phyloP scores from a whole-genome alignment of 2,329 filamentous ascomycete genomes.

The Penicillium frequentans region DNA sequence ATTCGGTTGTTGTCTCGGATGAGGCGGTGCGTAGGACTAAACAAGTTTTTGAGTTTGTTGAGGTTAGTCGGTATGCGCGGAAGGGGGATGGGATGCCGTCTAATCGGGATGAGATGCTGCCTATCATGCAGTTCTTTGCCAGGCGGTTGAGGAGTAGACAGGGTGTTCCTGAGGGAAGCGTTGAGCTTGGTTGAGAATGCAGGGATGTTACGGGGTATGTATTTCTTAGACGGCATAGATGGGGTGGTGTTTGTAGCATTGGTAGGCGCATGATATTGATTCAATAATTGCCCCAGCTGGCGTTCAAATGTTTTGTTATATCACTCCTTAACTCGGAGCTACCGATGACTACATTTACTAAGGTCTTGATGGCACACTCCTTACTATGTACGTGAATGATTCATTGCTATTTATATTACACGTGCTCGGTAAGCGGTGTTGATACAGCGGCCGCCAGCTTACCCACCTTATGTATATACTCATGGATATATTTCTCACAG shows the following conservation, averaged over 20 bases:
- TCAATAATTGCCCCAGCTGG: no score
- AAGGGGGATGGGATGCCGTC: constrained; percentile 78
- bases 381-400: not conserved
- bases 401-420: not conserved
- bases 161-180: constrained; percentile 47
- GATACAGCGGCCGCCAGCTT: not conserved
- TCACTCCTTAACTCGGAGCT: no score
- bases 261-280: no score
- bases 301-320: not conserved
- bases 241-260: not conserved
- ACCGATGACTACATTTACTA: not conserved
- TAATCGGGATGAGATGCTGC: constrained; percentile 80
- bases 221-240: not conserved
- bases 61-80: constrained; percentile 68
- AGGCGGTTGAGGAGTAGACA: constrained; percentile 43
- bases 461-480: not conserved
- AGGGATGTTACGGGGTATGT: not conserved
- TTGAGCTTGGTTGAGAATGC: constrained; percentile 37
- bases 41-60: constrained; percentile 65
- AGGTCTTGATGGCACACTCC: not conserved
- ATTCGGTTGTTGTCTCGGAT: constrained; percentile 56
- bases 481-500: constrained; percentile 1
- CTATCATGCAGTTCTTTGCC: constrained; percentile 76
- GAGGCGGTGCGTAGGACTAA: constrained; percentile 65
- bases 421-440: not conserved